Evolutionary conservation across 495 filamentous ascomycete genomes (phyloP), one percentile per base, ranked within the genome.

Genomic region (Penicillium cinerascens): DNA sequence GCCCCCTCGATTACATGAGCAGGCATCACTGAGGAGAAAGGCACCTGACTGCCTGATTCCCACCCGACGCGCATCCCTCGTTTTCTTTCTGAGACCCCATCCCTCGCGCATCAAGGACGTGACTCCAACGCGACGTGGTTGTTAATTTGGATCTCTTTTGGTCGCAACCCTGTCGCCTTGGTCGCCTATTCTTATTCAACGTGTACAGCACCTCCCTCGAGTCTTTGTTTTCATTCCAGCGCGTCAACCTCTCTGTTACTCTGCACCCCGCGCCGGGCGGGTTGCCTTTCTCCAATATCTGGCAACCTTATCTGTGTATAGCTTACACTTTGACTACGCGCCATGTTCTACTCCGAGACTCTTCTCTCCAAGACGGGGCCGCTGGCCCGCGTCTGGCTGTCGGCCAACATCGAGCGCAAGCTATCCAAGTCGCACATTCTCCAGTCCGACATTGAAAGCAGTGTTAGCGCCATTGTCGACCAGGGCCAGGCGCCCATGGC

Each of bases 341-440:
- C 68, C 67, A 98, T 98, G 93, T 98, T 98, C 76, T 98, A 96
- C 73, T 96, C 93, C 20, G 92, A 96, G 76, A 91, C 91, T 42
- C 82, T 98, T 50, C 83, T 98, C 54, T 92, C 91, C 48, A 93
- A 95, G 84, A 96, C 91, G 44, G 93, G 95, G 79, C 91, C 93
- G 60, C 69, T 98, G 79, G 95, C 93, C 67, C 89, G 92, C 63
- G 93, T 96, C 72, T 97, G 93, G 93, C 83, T 97, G 54, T 96
- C 92, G 23, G 90, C 92, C 74, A 97, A 97, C 73, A 74, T 96
- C 59, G 92, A 97, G 81, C 90, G 91, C 79, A 97, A 96, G 71
- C 83, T 98, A 38, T 91, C 91, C 52, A 98, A 97, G 70, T 89
- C 87, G 48, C 89, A 97, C 61, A 91, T 97, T 52, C 67, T 97